Evolutionary conservation across 2,329 filamentous ascomycete genomes (phyloP).

Genomic region (Sporothrix curviconia): DNA sequence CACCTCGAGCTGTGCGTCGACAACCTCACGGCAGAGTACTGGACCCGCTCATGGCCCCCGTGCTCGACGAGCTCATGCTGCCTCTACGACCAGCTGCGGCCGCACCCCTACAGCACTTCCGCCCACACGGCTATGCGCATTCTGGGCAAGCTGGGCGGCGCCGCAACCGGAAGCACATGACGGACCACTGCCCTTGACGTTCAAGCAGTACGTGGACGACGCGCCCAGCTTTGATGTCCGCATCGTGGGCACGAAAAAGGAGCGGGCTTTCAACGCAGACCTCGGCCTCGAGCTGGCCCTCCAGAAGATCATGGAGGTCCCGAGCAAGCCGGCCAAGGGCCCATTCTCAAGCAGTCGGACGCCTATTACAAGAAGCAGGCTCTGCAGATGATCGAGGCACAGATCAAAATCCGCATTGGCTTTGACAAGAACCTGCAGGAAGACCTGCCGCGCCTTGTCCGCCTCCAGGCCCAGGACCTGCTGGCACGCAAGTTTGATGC

Average conservation of each 20-base stretch:
- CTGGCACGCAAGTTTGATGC: conserved; percentile 64
- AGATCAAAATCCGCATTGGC: conserved; percentile 85
- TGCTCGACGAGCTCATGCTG: conserved; percentile 98
- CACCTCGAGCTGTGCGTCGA: conserved; percentile 96
- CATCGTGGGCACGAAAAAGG: conserved; percentile 81
- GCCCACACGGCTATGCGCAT: conserved; percentile 95
- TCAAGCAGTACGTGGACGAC: conserved; percentile 82
- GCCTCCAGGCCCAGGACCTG: conserved; percentile 84
- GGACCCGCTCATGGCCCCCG: conserved; percentile 97
- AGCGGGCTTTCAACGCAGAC: conserved; percentile 78
- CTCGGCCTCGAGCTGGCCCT: conserved; percentile 86
- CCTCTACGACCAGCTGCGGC: conserved; percentile 91
- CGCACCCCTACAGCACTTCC: conserved; percentile 95
- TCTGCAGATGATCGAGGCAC: conserved; percentile 76
- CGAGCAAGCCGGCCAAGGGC: conserved; percentile 49
- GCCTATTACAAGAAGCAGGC: conserved; percentile 90
- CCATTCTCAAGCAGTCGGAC: conserved; percentile 54
- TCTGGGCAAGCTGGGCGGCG: conserved; percentile 91
- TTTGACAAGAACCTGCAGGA: conserved; percentile 75
- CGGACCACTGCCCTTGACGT: conserved; percentile 76
- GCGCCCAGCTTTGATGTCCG: conserved; percentile 79
- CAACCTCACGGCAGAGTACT: conserved; percentile 97
- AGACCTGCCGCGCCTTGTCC: conserved; percentile 75
- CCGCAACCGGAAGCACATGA: conserved; percentile 92
- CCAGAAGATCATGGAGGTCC: conserved; percentile 74